phyloP scores from a whole-genome alignment of 306 rosid species.

The Vigna mungo region DNA sequence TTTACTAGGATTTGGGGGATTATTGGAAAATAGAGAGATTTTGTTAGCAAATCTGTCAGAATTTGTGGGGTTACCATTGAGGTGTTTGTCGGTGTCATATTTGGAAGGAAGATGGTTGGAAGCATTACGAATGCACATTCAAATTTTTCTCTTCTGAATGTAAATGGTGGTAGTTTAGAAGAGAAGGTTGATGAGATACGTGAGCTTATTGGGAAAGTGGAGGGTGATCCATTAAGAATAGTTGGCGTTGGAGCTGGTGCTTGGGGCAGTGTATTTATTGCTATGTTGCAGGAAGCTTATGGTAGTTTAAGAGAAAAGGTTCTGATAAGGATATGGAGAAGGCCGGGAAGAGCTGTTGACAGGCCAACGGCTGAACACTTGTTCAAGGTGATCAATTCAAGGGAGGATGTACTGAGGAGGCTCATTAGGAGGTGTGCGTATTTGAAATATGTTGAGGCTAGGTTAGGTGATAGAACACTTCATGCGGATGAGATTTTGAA shows the following conservation, averaged over 20 bases:
- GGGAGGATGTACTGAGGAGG: constrained; percentile 94
- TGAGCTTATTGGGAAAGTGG: constrained; percentile 68
- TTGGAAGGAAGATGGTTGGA: constrained; percentile 58
- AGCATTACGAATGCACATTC: constrained; percentile 40
- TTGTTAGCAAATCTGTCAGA: neutral
- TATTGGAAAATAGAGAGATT: neutral
- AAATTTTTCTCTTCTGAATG: constrained; percentile 56
- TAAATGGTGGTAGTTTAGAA: constrained; percentile 56
- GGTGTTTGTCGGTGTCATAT: constrained; percentile 2
- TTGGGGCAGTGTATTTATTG: constrained; percentile 95
- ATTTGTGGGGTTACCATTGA: neutral
- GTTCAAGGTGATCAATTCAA: constrained; percentile 90
- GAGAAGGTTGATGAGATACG: constrained; percentile 89
- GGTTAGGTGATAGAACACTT: constrained; percentile 84
- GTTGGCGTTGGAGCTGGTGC: constrained; percentile 98
- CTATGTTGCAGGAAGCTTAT: constrained; percentile 86
- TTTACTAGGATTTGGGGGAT: constrained; percentile 20
- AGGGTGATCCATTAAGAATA: constrained; percentile 87
- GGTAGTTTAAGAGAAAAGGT: constrained; percentile 81
- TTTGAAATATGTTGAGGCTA: constrained; percentile 89
- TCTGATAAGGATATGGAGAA: constrained; percentile 86
- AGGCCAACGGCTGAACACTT: constrained; percentile 83
- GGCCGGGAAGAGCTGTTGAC: constrained; percentile 79
- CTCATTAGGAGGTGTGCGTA: constrained; percentile 91
- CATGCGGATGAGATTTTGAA: constrained; percentile 91